A percentile compares a stretch with the other conserved stretches of the same genome.
phyloP scores from a whole-genome alignment of 164 flowering plant species.

The Annona squamosa region DNA sequence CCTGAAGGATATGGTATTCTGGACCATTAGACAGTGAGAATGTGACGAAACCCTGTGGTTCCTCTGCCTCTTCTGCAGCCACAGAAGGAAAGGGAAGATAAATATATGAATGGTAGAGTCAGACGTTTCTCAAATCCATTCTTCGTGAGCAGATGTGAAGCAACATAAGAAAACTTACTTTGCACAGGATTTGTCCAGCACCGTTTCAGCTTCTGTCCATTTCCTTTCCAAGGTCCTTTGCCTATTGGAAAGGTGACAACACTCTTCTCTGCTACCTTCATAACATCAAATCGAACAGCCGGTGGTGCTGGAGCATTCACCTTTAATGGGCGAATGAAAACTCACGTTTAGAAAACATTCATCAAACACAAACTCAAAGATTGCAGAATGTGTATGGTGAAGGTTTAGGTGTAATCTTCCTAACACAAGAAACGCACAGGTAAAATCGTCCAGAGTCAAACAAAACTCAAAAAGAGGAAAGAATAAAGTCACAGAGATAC shows the following conservation, averaged over 20 bases:
- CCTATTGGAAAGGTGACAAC: conserved; percentile 20
- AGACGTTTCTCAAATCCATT: background rate
- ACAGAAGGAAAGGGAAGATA: conserved; percentile 1
- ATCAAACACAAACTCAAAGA: background rate
- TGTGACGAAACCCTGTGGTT: conserved; percentile 59
- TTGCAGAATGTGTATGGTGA: background rate
- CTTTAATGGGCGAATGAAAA: conserved; percentile 19
- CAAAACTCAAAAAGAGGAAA: too few species aligned
- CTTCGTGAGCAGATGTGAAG: background rate
- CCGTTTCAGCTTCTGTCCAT: conserved; percentile 36
- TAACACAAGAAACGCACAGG: too few species aligned
- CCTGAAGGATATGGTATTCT: conserved; percentile 93
- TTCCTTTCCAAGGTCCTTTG: conserved; percentile 59
- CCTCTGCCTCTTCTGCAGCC: conserved; percentile 37
- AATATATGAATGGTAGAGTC: background rate
- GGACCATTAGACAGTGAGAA: conserved; percentile 88
- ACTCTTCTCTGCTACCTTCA: conserved; percentile 27
- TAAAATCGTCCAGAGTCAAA: background rate
- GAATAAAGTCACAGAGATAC: too few species aligned
- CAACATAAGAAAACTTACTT: conserved; percentile 27
- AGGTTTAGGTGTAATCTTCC: background rate
- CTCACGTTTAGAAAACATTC: background rate
- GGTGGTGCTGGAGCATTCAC: conserved; percentile 33
- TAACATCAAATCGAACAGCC: conserved; percentile 22
- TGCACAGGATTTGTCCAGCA: conserved; percentile 55